A percentile compares a stretch with the other conserved stretches of the same genome.
phyloP scores from a whole-genome alignment of 306 rosid species.

The Carpinus viminea region DNA sequence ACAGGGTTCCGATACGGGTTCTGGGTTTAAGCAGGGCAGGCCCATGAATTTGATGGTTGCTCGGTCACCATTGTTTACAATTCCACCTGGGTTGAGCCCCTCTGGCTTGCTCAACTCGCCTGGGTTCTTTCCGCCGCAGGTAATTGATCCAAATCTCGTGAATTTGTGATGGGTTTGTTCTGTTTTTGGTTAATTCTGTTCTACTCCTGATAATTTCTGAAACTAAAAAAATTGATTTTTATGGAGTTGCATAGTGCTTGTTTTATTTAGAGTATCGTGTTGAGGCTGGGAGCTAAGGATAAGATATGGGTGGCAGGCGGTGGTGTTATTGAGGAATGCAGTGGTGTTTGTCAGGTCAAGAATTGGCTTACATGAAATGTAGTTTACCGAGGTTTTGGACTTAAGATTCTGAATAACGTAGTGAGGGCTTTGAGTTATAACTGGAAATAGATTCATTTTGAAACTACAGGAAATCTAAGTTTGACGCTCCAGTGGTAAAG shows the following conservation, averaged over 20 bases:
- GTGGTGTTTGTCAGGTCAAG: not conserved
- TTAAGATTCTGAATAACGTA: not conserved
- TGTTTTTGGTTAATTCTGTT: not conserved
- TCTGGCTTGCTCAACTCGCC: slow-evolving; percentile 96
- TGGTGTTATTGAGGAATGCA: not conserved
- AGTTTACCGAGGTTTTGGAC: too few relatives aligned
- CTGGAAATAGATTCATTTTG: too few relatives aligned
- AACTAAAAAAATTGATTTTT: not conserved
- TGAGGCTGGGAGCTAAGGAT: slow-evolving; percentile 2
- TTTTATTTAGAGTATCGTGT: not conserved
- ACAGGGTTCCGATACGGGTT: slow-evolving; percentile 30
- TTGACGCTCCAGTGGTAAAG: not conserved
- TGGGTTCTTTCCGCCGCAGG: slow-evolving; percentile 88
- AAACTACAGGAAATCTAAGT: not conserved
- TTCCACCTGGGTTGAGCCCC: slow-evolving; percentile 85
- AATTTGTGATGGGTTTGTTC: not conserved
- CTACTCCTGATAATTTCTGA: not conserved
- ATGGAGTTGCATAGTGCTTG: not conserved
- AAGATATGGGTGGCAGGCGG: slow-evolving; percentile 2
- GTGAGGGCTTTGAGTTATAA: not conserved
- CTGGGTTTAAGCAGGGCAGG: slow-evolving; percentile 79
- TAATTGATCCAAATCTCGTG: slow-evolving; percentile 23
- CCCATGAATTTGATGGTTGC: slow-evolving; percentile 80
- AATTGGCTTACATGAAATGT: too few relatives aligned
- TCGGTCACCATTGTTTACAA: slow-evolving; percentile 71